A percentile compares a stretch with the other conserved stretches of the same genome.
phyloP scores from a whole-genome alignment of 495 filamentous ascomycete species.

The Penicillium roqueforti region DNA sequence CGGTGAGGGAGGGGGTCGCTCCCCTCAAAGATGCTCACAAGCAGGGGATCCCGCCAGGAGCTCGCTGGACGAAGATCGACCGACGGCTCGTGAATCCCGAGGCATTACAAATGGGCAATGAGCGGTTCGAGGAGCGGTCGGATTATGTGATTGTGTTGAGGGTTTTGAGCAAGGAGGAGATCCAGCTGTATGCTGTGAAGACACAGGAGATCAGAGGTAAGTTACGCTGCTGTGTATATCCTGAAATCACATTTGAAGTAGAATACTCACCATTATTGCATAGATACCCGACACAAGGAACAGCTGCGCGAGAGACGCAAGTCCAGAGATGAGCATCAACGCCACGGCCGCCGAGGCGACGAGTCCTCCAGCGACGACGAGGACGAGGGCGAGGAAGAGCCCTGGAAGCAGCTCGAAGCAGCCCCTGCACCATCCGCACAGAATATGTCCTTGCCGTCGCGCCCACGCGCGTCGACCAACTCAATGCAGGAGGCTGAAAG shows the following conservation, averaged over 20 bases:
- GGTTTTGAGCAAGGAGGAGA: slow-evolving; percentile 75
- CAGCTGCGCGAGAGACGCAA: slow-evolving; percentile 33
- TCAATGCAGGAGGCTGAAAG: slow-evolving; percentile 13
- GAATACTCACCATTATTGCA: slow-evolving; percentile 9
- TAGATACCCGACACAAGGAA: slow-evolving; percentile 38
- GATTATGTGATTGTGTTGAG: slow-evolving; percentile 83
- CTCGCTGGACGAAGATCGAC: slow-evolving; percentile 87
- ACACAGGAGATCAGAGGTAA: slow-evolving; percentile 75
- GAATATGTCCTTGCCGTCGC: slow-evolving; percentile 17
- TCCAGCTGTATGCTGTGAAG: slow-evolving; percentile 69
- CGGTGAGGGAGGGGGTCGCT: slow-evolving; percentile 82
- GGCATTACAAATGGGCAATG: slow-evolving; percentile 68
- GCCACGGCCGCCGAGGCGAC: slow-evolving; percentile 29
- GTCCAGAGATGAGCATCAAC: slow-evolving; percentile 30
- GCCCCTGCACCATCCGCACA: slow-evolving; percentile 14
- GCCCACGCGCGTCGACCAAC: slow-evolving; percentile 14
- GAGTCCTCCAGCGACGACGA: slow-evolving; percentile 41
- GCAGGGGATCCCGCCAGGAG: slow-evolving; percentile 68
- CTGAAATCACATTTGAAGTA: background rate
- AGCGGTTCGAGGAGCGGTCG: slow-evolving; percentile 74
- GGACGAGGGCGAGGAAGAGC: slow-evolving; percentile 35
- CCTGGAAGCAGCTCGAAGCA: slow-evolving; percentile 32
- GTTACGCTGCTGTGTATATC: background rate
- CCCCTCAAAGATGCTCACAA: slow-evolving; percentile 77
- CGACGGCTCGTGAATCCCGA: slow-evolving; percentile 78